phyloP scores from a whole-genome alignment of 495 filamentous ascomycete genomes.

The Echria macrotheca region DNA sequence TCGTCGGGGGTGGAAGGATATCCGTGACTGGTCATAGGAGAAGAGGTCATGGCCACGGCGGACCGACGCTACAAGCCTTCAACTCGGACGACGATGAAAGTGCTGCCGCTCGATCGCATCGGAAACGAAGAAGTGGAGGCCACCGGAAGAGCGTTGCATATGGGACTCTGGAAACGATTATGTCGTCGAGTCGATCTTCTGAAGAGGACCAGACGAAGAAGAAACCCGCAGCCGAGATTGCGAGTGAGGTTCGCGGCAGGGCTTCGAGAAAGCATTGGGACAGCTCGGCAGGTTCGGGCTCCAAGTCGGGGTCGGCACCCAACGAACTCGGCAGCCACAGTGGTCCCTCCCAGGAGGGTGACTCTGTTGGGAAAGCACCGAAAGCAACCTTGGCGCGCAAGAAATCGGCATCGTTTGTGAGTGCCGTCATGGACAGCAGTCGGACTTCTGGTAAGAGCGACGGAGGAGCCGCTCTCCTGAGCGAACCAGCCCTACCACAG shows the following conservation, averaged over 20 bases:
- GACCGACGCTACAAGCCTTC: slow-evolving; percentile 46
- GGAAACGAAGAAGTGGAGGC: slow-evolving; percentile 26
- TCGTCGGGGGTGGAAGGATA: slow-evolving; percentile 21
- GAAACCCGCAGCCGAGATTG: slow-evolving; percentile 45
- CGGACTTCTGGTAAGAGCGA: slow-evolving; percentile 8
- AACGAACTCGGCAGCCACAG: slow-evolving; percentile 6
- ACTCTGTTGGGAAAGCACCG: slow-evolving; percentile 12
- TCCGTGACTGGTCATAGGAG: slow-evolving; percentile 15
- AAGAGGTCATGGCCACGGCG: slow-evolving; percentile 20
- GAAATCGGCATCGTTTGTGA: slow-evolving; percentile 42
- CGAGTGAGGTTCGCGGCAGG: slow-evolving; percentile 44
- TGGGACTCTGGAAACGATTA: slow-evolving; percentile 52
- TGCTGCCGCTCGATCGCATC: slow-evolving; percentile 10
- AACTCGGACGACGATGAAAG: slow-evolving; percentile 43
- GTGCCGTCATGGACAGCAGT: slow-evolving; percentile 39
- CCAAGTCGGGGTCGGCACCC: slow-evolving; percentile 15
- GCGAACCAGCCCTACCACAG: slow-evolving; percentile 44
- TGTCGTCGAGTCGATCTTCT: slow-evolving; percentile 51
- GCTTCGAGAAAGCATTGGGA: slow-evolving; percentile 25
- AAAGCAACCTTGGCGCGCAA: slow-evolving; percentile 27
- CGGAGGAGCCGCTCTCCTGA: slow-evolving; percentile 29
- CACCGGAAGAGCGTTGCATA: slow-evolving; percentile 44
- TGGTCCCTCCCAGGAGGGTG: slow-evolving; percentile 13
- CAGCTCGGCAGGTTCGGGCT: slow-evolving; percentile 19
- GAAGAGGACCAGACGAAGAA: slow-evolving; percentile 47